Evolutionary conservation across 306 rosid genomes (phyloP), one percentile per base, ranked within the genome.

Genomic region (Citrullus colocynthis): DNA sequence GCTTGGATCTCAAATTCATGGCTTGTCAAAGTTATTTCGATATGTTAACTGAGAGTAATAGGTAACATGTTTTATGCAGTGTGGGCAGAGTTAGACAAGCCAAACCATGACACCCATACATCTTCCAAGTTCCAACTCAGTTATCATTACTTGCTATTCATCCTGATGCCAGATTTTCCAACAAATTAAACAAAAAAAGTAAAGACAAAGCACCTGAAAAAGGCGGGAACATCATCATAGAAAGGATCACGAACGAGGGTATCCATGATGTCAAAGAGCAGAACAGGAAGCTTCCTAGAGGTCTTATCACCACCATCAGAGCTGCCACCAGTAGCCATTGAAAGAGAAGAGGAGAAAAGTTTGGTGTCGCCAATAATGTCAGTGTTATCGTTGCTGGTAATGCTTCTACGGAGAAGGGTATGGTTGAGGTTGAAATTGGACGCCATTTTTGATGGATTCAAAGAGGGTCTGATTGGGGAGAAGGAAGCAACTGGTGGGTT

Each of bases 231-330:
- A 67, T 90, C 97, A 4, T 85, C 85, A 82, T 89, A 92, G 78
- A 92, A 95, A 55, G 99, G 99, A 87, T 95, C 99, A 8, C 93
- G 97, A 83, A 95, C 97, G 76, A 95, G 45, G 55, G 99, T 95
- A 67, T 87, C 97, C 97, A 95, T 95, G 80, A 95, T 86, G 82
- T 95, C 99, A 57, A 95, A 95, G n/a, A 95, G 88, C 37, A 95
- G 84, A 65, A 95, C 57, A 20, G 99, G 99, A 71, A 89, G 89
- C 82, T 88, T 95, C 79, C 89, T 81, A 12, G 78, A 60, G 11
- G 24, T 42, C 6, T 17, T 49, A 16, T 9, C 17, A 12, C 13
- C 51, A 14, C 36, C 36, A 77, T 30, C 80, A 48, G 36, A 49
- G 70, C 49, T 67, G 61, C n/a, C 34, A 54, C 74, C 15, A 39